These are phyloP conservation scores for Sarocladium strictum DNA, from an alignment of 2,329 filamentous ascomycete species.

Conservation along the genomic window DNA sequence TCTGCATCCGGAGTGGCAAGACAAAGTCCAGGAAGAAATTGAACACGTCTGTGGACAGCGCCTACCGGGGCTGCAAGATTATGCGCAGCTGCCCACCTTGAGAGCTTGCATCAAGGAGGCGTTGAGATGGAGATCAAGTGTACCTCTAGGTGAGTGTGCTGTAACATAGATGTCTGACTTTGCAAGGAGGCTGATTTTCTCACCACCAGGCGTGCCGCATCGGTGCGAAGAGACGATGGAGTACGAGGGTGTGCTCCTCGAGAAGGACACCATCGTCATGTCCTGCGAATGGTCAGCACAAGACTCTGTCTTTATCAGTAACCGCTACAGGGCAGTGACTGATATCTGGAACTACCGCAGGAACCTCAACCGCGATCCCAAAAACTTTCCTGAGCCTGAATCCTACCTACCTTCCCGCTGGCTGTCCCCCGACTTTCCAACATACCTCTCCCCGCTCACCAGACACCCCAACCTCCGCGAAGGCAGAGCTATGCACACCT, in stretches of 20 bases:
- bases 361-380: slow-evolving; percentile 51
- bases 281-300: slow-evolving; percentile 43
- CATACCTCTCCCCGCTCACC: slow-evolving; percentile 58
- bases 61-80: slow-evolving; percentile 45
- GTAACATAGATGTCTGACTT: no score
- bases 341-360: no score
- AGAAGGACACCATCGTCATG: slow-evolving; percentile 41
- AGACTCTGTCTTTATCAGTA: not conserved
- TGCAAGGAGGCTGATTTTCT: not conserved
- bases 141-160: slow-evolving; percentile 42
- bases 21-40: slow-evolving; percentile 49
- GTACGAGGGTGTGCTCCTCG: slow-evolving; percentile 39
- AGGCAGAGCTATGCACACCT: slow-evolving; percentile 52
- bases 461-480: slow-evolving; percentile 57
- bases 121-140: slow-evolving; percentile 50
- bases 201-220: slow-evolving; percentile 37
- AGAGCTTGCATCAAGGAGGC: slow-evolving; percentile 53
- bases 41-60: slow-evolving; percentile 49
- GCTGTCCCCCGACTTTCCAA: slow-evolving; percentile 56
- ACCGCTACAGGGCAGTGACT: not conserved
- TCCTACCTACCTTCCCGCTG: slow-evolving; percentile 57
- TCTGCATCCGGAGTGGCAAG: slow-evolving; percentile 37
- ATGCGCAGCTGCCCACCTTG: slow-evolving; percentile 43
- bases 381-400: slow-evolving; percentile 58
- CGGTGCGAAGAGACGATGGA: slow-evolving; percentile 41